Evolutionary conservation across 2,329 filamentous ascomycete species (phyloP).

Genomic region (Exophiala lecanii-corni): DNA sequence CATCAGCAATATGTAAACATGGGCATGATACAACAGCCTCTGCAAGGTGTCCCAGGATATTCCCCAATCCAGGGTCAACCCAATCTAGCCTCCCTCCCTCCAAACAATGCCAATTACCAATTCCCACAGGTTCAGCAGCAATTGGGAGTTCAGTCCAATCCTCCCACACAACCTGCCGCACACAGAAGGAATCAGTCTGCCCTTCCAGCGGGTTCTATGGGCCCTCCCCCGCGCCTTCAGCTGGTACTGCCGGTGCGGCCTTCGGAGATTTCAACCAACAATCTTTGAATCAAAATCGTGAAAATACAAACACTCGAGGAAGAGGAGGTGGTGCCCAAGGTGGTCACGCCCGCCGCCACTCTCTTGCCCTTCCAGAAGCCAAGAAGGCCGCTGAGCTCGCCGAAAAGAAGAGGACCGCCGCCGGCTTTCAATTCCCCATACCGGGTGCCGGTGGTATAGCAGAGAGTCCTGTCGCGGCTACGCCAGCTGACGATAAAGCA

Average conservation of each 20-base stretch:
- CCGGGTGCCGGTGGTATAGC: constrained; percentile 59
- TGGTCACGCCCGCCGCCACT: constrained; percentile 91
- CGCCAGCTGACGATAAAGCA: constrained; percentile 30
- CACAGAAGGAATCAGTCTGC: constrained; percentile 98
- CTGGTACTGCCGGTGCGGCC: constrained; percentile 68
- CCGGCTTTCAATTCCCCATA: constrained; percentile 88
- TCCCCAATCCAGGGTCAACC: constrained; percentile 69
- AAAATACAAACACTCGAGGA: constrained; percentile 66
- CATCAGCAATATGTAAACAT: constrained; percentile 98
- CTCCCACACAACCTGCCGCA: constrained; percentile 71
- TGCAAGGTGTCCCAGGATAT: constrained; percentile 67
- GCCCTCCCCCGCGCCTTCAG: constrained; percentile 90
- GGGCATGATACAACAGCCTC: constrained; percentile 84
- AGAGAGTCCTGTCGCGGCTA: constrained; percentile 48
- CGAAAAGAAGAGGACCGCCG: constrained; percentile 92
- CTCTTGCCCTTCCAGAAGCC: constrained; percentile 86
- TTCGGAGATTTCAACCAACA: constrained; percentile 77
- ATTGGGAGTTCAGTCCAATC: constrained; percentile 66
- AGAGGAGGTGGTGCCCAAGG: constrained; percentile 67
- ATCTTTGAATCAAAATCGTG: constrained; percentile 62
- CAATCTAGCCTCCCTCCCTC: constrained; percentile 67
- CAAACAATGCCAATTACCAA: constrained; percentile 71
- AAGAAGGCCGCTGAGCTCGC: constrained; percentile 96
- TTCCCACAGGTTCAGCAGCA: constrained; percentile 69
- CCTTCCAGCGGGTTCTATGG: constrained; percentile 86